phyloP scores from a whole-genome alignment of 2,329 filamentous ascomycete genomes.

The Fonsecaea nubica region DNA sequence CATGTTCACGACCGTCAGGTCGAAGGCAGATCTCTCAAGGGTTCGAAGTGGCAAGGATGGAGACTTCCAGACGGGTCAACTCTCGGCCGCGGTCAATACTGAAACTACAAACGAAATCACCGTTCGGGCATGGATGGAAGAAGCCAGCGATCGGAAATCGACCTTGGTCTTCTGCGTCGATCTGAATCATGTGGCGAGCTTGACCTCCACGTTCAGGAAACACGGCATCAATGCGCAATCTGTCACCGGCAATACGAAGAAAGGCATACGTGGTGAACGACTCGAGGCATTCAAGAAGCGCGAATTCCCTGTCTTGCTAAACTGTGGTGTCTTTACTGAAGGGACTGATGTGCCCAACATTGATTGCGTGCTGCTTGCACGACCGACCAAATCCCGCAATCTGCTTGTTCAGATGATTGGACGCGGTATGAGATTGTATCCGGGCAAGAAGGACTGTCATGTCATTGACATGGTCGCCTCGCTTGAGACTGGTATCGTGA shows the following conservation, averaged over 20 bases:
- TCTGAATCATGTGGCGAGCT: slow-evolving; percentile 74
- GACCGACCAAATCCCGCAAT: slow-evolving; percentile 91
- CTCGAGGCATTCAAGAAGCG: slow-evolving; percentile 77
- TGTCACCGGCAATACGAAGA: slow-evolving; percentile 82
- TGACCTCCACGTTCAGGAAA: slow-evolving; percentile 77
- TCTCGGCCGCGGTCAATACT: slow-evolving; percentile 85
- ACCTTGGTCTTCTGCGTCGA: slow-evolving; percentile 96
- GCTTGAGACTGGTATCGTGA: slow-evolving; percentile 82
- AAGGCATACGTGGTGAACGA: slow-evolving; percentile 69
- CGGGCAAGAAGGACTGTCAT: slow-evolving; percentile 86
- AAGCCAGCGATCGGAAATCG: slow-evolving; percentile 74
- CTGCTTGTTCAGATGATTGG: slow-evolving; percentile 98
- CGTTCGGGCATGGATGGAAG: slow-evolving; percentile 82
- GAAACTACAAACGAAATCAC: slow-evolving; percentile 80
- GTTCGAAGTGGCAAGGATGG: slow-evolving; percentile 70
- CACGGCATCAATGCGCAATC: slow-evolving; percentile 82
- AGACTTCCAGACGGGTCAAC: slow-evolving; percentile 79
- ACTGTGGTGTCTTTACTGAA: slow-evolving; percentile 96
- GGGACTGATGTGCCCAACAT: slow-evolving; percentile 98
- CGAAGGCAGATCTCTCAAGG: slow-evolving; percentile 76
- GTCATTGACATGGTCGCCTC: slow-evolving; percentile 95
- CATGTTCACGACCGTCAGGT: slow-evolving; percentile 90
- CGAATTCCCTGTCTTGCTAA: slow-evolving; percentile 85
- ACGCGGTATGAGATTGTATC: slow-evolving; percentile 82
- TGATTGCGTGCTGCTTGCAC: slow-evolving; percentile 85